Evolutionary conservation across 2,329 filamentous ascomycete species (phyloP).

Genomic region (Diaporthe batatas): DNA sequence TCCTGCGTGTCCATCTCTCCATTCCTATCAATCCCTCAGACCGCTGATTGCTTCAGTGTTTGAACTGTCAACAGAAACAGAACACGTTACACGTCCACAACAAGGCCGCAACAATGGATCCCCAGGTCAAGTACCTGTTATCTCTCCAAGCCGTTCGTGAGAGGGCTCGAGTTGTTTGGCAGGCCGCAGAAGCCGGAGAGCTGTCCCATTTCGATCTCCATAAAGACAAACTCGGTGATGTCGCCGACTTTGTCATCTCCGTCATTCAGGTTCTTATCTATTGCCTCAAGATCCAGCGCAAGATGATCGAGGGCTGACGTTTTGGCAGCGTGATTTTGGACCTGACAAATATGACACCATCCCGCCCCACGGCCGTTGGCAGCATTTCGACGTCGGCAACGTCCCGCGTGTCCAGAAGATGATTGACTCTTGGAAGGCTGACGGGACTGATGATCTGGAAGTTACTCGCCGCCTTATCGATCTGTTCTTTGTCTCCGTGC

Average conservation of each 20-base stretch:
- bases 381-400: constrained; percentile 72
- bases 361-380: constrained; percentile 71
- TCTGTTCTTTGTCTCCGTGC: constrained; percentile 72
- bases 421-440: constrained; percentile 59
- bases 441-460: constrained; percentile 58
- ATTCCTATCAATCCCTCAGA: background rate
- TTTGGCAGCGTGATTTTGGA: constrained; percentile 62
- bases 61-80: background rate
- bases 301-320: background rate
- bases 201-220: constrained; percentile 60
- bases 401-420: constrained; percentile 62
- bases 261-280: constrained; percentile 57
- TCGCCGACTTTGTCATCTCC: constrained; percentile 57
- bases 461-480: constrained; percentile 68
- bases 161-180: constrained; percentile 50
- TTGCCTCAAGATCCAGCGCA: constrained; percentile 1
- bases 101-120: constrained; percentile 1
- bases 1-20: constrained; percentile 6
- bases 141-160: constrained; percentile 54
- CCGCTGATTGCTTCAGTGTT: background rate
- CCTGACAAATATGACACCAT: constrained; percentile 61
- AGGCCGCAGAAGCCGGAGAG: constrained; percentile 54
- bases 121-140: constrained; percentile 51
- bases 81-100: background rate
- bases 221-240: constrained; percentile 45